Evolutionary conservation across 1,139 yeast species (phyloP), one percentile per base, ranked within the genome.

Genomic region (Taphrina sp.): DNA sequence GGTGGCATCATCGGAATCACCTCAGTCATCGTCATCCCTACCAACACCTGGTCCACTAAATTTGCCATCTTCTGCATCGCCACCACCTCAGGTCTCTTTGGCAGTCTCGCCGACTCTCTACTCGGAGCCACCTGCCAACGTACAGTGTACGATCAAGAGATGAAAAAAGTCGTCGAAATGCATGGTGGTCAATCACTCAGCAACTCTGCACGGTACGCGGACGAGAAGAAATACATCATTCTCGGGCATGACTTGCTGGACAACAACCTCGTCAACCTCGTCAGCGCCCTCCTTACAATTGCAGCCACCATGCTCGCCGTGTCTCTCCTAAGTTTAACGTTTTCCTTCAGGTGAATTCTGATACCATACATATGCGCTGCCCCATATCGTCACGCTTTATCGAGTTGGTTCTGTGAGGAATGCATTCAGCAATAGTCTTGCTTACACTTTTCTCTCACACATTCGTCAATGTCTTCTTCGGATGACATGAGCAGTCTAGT

Each of bases 81-180:
- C 52, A 65, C 72, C 0, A 20, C 62, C 0, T 57, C 70, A 26
- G 80, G 80, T 0, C 59, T 74, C n/a, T 52, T 66, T 22, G 80
- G 79, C 0, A 70, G 75, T 2, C 31, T 76, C 3, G 52, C 73
- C 7, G 80, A 76, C 59, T 76, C 80, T 0, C 14, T 75, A 1
- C 61, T 76, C 14, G 80, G 80, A 0, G 77, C 79, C 0, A 43
- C 69, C 3, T 59, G 74, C 14, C 80, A 76, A 59, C 60, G 63
- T 12, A 63, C 72, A 2, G 65, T 74, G 14, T 69, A 72, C 8
- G 72, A 70, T 34, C 65, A 67, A 41, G 62, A 66, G 12, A 66
- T 67, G 36, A 76, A 76, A 2, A 64, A 68, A 49, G 67, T 76
- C 5, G 61, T 76, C 14, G 80, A 76, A 58, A 70, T 69, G 3